Base-by-base conservation (phyloP, 768 basidiomycete genomes). In the Leucocoprinus birnbaumii region DNA sequence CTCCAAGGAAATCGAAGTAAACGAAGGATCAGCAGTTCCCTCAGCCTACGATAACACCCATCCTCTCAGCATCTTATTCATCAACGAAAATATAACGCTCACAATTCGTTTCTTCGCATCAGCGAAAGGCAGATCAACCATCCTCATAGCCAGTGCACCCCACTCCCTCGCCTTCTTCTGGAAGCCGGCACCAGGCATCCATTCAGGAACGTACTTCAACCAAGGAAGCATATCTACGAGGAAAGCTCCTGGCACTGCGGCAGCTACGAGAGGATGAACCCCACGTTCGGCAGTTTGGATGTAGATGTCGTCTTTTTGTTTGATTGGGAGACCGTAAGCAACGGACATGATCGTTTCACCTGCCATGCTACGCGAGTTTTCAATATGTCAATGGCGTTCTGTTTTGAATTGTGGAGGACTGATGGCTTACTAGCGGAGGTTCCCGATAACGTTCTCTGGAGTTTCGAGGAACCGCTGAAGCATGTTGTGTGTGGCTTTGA, bases 131-230 rank as follows among this genome's bases (percentile, higher is more conserved):
- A 63, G 55, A 7, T 76, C 68, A 51, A 62, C 62, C 71, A 68
- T 72, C 43, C 62, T 60, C 14, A 65, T 56, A n/a, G 70, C 61
- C 13, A 66, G 59, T 46, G 59, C 62, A 2, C 64, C 65, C 73
- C 76, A 79, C 58, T 71, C 66, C 37, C 62, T 65, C 0, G 78
- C 79, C 53, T 64, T 68, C 47, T 58, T 53, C 62, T 78, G 72
- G 68, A 70, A 73, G 0, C 62, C 59, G 2, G 72, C 66, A 8
- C 68, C 68, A 11, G 72, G 72, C 11, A 71, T 26, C 68, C 68
- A 73, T 10, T 55, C 55, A 3, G 70, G 71, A 21, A 72, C 54
- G 41, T 66, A 62, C 48, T 63, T 66, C 48, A 71, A 45, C 7
- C 57, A 27, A 1, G 67, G 67, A 18, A 72, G n/a, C 22, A 56